These are phyloP conservation scores for Globisporangium parvum DNA, from an alignment of 352 stramenopile species.

Conservation along the genomic window DNA sequence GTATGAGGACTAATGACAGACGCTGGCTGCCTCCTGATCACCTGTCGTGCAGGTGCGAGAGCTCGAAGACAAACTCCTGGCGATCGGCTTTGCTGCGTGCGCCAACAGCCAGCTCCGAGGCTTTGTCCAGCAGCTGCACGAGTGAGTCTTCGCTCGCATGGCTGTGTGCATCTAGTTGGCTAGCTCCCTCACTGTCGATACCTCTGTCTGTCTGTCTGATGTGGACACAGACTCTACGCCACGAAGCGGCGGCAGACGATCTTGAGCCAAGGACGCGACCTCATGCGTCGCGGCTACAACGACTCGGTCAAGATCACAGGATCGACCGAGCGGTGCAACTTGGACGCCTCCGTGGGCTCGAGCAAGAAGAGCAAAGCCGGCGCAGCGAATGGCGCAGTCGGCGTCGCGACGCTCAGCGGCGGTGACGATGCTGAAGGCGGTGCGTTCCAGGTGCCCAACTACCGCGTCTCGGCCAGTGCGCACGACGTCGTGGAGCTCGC, in stretches of 20 bases:
- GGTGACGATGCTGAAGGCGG: slow-evolving; percentile 37
- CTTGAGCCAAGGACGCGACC: slow-evolving; percentile 36
- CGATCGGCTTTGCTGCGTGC: slow-evolving; percentile 41
- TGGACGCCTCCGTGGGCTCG: slow-evolving; percentile 27
- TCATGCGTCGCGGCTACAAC: slow-evolving; percentile 55
- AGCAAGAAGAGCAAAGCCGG: slow-evolving; percentile 14
- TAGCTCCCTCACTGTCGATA: not conserved
- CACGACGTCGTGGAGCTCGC: slow-evolving; percentile 57
- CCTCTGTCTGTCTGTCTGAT: not conserved
- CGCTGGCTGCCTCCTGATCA: not conserved
- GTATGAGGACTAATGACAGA: not conserved
- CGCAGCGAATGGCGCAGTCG: not conserved
- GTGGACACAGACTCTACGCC: slow-evolving; percentile 38
- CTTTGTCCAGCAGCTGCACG: slow-evolving; percentile 51
- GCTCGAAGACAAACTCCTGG: slow-evolving; percentile 40
- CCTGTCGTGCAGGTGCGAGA: slow-evolving; percentile 28
- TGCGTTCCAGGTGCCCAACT: slow-evolving; percentile 62
- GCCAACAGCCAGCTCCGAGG: slow-evolving; percentile 50
- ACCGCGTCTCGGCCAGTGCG: slow-evolving; percentile 45
- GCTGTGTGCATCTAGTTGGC: not conserved
- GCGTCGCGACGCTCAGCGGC: slow-evolving; percentile 6
- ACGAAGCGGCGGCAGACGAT: slow-evolving; percentile 67
- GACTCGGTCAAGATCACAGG: slow-evolving; percentile 54
- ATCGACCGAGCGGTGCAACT: slow-evolving; percentile 47
- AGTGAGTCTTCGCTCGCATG: slow-evolving; percentile 25